phyloP scores from a whole-genome alignment of 768 basidiomycete genomes.

The Lentinula lateritia region DNA sequence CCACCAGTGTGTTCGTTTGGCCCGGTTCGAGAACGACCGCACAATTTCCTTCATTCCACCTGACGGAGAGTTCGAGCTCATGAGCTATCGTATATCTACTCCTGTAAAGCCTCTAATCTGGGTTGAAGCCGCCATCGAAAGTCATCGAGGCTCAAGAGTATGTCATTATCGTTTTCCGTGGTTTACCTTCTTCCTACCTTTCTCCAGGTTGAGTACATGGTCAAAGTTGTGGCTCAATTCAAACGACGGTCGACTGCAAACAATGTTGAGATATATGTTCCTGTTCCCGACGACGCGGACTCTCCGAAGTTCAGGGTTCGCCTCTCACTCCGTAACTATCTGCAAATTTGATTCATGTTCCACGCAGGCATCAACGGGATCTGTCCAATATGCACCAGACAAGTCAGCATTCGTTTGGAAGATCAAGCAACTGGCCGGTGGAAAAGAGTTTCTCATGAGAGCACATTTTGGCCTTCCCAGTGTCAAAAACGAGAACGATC shows the following conservation, averaged over 20 bases:
- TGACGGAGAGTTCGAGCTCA: constrained; percentile 88
- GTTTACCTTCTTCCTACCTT: not conserved
- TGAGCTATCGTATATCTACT: constrained; percentile 95
- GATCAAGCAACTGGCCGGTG: constrained; percentile 95
- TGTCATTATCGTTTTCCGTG: not conserved
- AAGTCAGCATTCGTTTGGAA: constrained; percentile 99
- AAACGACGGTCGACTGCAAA: constrained; percentile 95
- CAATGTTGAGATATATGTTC: constrained; percentile 97
- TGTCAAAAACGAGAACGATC: constrained; percentile 80
- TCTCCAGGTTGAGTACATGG: constrained; percentile 90
- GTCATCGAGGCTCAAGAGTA: constrained; percentile 61
- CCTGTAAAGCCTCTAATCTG: constrained; percentile 96
- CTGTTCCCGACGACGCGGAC: constrained; percentile 98
- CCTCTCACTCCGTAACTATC: not conserved
- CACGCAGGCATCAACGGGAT: constrained; percentile 83
- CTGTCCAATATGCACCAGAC: constrained; percentile 95
- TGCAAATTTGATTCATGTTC: not conserved
- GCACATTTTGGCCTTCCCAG: constrained; percentile 97
- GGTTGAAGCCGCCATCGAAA: constrained; percentile 96
- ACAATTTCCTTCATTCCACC: constrained; percentile 99
- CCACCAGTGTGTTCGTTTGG: constrained; percentile 97
- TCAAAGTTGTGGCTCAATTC: constrained; percentile 95
- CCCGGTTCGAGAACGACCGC: constrained; percentile 96
- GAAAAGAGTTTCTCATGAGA: constrained; percentile 95
- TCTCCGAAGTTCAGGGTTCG: constrained; percentile 93